Evolutionary conservation across 345 rosid genomes (phyloP).

Genomic region (Trapa incisa): DNA sequence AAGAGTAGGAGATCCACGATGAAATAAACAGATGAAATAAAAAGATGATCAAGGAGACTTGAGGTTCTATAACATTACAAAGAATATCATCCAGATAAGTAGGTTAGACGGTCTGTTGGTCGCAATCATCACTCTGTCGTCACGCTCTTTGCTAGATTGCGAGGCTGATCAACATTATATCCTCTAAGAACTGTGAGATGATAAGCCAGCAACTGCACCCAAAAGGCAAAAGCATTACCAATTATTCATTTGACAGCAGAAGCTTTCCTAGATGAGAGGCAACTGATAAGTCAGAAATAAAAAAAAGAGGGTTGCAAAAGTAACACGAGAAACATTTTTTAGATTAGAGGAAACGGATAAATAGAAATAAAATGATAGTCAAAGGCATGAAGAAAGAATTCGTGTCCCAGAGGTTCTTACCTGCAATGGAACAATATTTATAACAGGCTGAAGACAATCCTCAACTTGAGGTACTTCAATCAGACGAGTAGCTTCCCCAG

Average conservation of each 20-base stretch:
- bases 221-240: neutral
- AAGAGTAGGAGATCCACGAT: neutral
- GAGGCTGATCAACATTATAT: conserved; percentile 81
- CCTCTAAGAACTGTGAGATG: conserved; percentile 80
- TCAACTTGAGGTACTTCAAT: conserved; percentile 86
- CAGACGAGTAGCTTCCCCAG: conserved; percentile 56
- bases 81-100: neutral
- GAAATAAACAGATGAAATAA: neutral
- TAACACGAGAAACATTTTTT: neutral
- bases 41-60: neutral
- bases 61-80: neutral
- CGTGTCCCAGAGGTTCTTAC: conserved; percentile 16
- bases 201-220: conserved; percentile 64
- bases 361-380: neutral
- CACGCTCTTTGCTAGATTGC: conserved; percentile 87
- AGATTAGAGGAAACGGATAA: neutral
- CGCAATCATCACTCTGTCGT: conserved; percentile 40
- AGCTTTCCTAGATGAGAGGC: neutral
- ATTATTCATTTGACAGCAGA: neutral
- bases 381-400: neutral
- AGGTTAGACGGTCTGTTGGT: neutral
- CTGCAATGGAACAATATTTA: conserved; percentile 79
- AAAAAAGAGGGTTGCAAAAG: neutral
- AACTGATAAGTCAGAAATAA: neutral
- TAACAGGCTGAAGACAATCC: conserved; percentile 89